These are phyloP conservation scores for Triticum timopheevii DNA, from an alignment of 176 grass and related monocot species.

Conservation along the genomic window DNA sequence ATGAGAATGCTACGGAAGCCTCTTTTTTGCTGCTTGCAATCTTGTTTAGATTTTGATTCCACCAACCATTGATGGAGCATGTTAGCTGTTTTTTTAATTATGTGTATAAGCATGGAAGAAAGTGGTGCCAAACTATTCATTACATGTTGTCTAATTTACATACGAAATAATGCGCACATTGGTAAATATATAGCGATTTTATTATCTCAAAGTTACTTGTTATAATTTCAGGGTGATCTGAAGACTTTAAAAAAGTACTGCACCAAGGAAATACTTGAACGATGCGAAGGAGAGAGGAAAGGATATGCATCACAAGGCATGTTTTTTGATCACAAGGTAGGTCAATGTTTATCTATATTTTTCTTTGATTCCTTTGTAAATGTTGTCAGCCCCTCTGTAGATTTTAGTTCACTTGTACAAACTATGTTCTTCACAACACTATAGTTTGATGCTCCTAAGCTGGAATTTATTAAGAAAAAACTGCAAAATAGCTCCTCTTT, in stretches of 20 bases:
- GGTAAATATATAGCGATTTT: conserved; percentile 1
- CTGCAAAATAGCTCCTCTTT: background rate
- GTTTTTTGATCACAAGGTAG: conserved; percentile 93
- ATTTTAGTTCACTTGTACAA: conserved; percentile 18
- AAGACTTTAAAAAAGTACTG: conserved; percentile 81
- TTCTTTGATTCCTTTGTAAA: background rate
- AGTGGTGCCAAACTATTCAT: background rate
- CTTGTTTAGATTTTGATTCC: background rate
- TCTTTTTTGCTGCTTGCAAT: background rate
- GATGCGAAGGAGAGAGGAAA: conserved; percentile 84
- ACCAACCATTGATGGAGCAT: background rate
- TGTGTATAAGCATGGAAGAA: background rate
- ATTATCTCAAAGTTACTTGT: conserved; percentile 9
- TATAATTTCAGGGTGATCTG: conserved; percentile 52
- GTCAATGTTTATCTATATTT: conserved; percentile 21
- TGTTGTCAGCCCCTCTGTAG: background rate
- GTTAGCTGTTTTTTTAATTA: background rate
- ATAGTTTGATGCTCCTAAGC: conserved; percentile 31
- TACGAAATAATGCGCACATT: background rate
- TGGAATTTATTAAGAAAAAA: background rate
- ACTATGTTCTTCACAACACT: background rate
- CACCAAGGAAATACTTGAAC: conserved; percentile 84
- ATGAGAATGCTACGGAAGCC: background rate
- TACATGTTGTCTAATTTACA: conserved; percentile 6
- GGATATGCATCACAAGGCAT: conserved; percentile 85